Base-by-base conservation (phyloP, 768 basidiomycete genomes). In the Gyrodon lividus region DNA sequence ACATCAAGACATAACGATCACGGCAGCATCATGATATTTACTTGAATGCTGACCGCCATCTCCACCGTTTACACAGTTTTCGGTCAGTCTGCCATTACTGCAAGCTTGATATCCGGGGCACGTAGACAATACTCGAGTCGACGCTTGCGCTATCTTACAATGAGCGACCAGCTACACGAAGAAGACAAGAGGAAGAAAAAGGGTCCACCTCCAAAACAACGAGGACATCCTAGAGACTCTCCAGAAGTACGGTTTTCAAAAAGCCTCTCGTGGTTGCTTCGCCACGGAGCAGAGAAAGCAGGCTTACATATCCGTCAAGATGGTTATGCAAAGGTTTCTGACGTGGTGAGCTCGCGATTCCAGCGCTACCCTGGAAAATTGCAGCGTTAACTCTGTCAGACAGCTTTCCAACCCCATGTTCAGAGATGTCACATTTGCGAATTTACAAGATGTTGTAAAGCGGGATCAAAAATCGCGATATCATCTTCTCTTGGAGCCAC, bases 191-290 rank as follows among this genome's bases (percentile, higher is more conserved):
- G 41, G 8, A 39, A 35, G 16, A 62, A 41, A 33, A 58, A 46
- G 35, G 59, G 50, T 4, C 58, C 59, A 22, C 57, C 66, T 14
- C 63, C 65, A 2, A 88, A 82, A 62, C 72, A 79, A 33, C 77
- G 83, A 43, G 88, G 88, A 14, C 69, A 76, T 17, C 77, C 79
- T 0, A 74, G 68, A 43, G 91, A 95, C 59, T 72, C 81, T 4
- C 82, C 81, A 0, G 83, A 87, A 43, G 80, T 88, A 6, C 78
- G 83, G 10, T 59, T 89, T 13, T 92, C 90, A 13, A 98, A 97
- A 69, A 89, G 90, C 0, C 71, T 98, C 8, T 87, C 93, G 0
- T 98, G 88, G 80, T 73, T 98, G 22, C 80, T 98, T n/a, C 81
- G 95, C 4, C 96, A 98, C 66, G 92, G 88, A 0, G 92, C 94